Base-by-base conservation (phyloP, 2,329 filamentous ascomycete genomes). In the Cercospora sp. region DNA sequence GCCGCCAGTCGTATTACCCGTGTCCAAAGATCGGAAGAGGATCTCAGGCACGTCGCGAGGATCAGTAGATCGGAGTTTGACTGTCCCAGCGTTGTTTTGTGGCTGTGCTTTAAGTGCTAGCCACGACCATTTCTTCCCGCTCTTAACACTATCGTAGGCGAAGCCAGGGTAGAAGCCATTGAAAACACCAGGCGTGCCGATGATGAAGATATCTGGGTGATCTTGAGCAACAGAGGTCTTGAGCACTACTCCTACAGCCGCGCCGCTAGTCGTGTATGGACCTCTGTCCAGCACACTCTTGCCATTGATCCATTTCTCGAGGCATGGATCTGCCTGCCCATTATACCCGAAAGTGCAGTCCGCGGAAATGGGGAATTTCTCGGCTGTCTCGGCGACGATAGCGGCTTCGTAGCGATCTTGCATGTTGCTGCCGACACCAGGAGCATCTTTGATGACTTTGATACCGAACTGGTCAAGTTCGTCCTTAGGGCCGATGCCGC, bases 1-100 rank as follows among this genome's bases (percentile, higher is more conserved):
- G 18, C 58, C 79, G 67, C 78, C 80, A 34, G 77, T 79, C n/a
- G 70, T 72, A 32, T 78, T 80, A 18, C 85, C 85, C 0, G 81
- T 80, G 61, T 84, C 82, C 49, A 79, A 89, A 77, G 85, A 89
- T 77, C 88, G 86, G 80, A 89, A 90, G 61, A 81, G 80, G 70
- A 92, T 90, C 3, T 85, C 77, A 0, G 90, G 90, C 3, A 83
- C 81, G 64, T 91, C 89, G 0, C 86, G 85, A 0, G 90, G 89
- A 74, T 92, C 85, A 0, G 85, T 79, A 0, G 87, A 89, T 12
- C 81, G 81, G 3, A 93, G 84, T 3, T 78, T 84, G 3, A 93
- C 89, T 1, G 83, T 85, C 6, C 90, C 90, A 5, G 77, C 82
- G 77, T 78, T 79, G 76, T 91, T 91, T 61, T 86, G 85, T 0